phyloP scores from a whole-genome alignment of 352 stramenopile species.

The Blastocystis hominis region DNA sequence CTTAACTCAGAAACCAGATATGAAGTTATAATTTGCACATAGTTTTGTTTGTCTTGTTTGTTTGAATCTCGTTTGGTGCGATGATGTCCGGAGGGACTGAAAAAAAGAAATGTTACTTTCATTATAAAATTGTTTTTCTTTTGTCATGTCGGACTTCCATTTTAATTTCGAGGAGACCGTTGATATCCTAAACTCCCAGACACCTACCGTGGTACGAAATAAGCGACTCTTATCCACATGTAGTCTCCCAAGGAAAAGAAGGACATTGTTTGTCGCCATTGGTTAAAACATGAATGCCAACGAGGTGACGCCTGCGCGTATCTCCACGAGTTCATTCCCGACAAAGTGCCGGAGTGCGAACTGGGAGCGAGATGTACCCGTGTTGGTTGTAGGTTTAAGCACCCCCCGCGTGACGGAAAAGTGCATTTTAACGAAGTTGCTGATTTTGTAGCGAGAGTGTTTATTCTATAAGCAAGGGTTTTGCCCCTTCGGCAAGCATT shows the following conservation, averaged over 20 bases:
- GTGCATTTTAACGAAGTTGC: not conserved
- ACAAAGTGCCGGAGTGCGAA: not conserved
- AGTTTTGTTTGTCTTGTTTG: not conserved
- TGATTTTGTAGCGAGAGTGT: not conserved
- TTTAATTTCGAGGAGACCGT: not conserved
- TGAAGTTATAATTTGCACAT: slow-evolving; percentile 34
- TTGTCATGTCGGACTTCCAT: not conserved
- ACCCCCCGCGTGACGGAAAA: not conserved
- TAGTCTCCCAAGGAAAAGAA: not conserved
- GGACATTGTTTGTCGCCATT: not conserved
- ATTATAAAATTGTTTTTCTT: too few species aligned
- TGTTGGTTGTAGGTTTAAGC: not conserved
- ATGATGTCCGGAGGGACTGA: too few species aligned
- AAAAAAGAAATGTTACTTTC: too few species aligned
- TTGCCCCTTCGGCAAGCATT: not conserved
- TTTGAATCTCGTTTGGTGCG: not conserved
- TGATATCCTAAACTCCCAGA: not conserved
- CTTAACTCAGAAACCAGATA: slow-evolving; percentile 34
- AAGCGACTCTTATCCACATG: not conserved
- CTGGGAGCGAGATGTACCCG: not conserved
- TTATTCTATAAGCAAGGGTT: slow-evolving; percentile 33
- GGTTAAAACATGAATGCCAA: slow-evolving; percentile 5
- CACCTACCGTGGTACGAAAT: not conserved
- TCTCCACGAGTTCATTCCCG: not conserved
- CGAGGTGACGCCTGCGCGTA: slow-evolving; percentile 3